Evolutionary conservation across 768 basidiomycete genomes (phyloP), one percentile per base, ranked within the genome.

Genomic region (Hericium coralloides): DNA sequence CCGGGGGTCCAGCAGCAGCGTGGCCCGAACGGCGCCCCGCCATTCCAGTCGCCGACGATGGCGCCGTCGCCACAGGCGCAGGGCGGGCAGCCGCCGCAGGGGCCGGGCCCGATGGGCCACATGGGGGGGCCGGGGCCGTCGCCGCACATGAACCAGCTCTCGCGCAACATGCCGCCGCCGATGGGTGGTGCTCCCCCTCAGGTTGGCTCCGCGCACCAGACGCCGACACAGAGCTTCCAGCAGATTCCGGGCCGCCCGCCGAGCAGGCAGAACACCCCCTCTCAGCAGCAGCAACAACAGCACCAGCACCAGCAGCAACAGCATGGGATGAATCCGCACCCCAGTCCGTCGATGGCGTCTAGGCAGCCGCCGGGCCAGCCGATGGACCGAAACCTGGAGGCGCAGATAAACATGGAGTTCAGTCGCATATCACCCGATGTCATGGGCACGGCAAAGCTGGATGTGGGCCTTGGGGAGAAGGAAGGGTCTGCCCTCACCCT

Each of bases 21-120:
- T 22, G 68, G 64, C 3, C 72, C 76, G 18, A 79, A 79, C 55
- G 81, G 78, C 14, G 67, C 60, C 3, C 59, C 70, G 14, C 78
- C 79, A 9, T 87, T 82, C 67, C 82, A 78, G 43, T 85, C 84
- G 20, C 85, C 85, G 4, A 83, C 79, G 2, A 83, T 87, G 69
- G 74, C 82, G 2, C 77, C 79, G 52, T 83, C 84, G 3, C 79
- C 82, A 0, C 83, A 83, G 59, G 77, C 77, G 49, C 66, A 65
- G 8, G 69, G 69, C 26, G 65, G 64, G 8, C 26, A 31, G 26
- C 26, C 26, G 26, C 26, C 26, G 26, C 26, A 31, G 26, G 74
- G 66, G 3, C 66, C 64, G 22, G 69, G 69, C 25, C 70, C 70
- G 61, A 51, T 67, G 62, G 20, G 7, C 64, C 68, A 61, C 23